phyloP scores from a whole-genome alignment of 495 filamentous ascomycete species.

The Aspergillus ostianus region DNA sequence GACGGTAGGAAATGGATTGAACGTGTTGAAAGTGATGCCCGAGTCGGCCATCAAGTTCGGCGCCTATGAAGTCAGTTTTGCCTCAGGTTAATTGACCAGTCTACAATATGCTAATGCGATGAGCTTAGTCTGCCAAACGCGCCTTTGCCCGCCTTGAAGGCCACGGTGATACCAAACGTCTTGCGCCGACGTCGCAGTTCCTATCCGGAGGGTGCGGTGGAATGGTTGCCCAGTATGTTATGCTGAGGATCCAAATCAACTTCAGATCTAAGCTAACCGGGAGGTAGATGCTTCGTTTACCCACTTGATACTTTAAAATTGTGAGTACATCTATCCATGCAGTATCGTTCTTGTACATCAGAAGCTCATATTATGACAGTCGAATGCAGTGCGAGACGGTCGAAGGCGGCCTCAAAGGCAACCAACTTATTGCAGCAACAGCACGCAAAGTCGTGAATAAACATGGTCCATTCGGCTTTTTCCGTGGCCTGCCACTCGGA shows the following conservation, averaged over 20 bases:
- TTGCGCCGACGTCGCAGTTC: conserved; percentile 83
- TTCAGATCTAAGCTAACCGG: conserved; percentile 20
- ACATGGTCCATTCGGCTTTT: conserved; percentile 73
- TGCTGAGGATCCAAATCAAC: background rate
- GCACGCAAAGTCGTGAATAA: conserved; percentile 79
- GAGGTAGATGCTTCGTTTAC: conserved; percentile 78
- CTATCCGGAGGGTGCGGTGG: conserved; percentile 86
- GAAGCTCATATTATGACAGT: conserved; percentile 35
- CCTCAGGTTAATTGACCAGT: background rate
- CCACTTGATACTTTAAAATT: conserved; percentile 98
- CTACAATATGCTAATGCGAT: conserved; percentile 16
- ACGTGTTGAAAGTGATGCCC: conserved; percentile 96
- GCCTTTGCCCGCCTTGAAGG: conserved; percentile 84
- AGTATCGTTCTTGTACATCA: conserved; percentile 1
- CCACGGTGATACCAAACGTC: conserved; percentile 74
- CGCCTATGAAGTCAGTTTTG: conserved; percentile 70
- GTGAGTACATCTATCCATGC: conserved; percentile 40
- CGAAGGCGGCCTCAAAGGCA: conserved; percentile 77
- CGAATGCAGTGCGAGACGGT: conserved; percentile 95
- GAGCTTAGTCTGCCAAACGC: conserved; percentile 74
- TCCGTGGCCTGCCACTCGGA: conserved; percentile 90
- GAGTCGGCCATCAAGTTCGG: conserved; percentile 98
- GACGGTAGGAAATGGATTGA: conserved; percentile 84
- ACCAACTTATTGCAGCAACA: conserved; percentile 77
- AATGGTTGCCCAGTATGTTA: conserved; percentile 82